These are phyloP conservation scores for Pholiota microspora DNA, from an alignment of 768 basidiomycete species.

Conservation along the genomic window DNA sequence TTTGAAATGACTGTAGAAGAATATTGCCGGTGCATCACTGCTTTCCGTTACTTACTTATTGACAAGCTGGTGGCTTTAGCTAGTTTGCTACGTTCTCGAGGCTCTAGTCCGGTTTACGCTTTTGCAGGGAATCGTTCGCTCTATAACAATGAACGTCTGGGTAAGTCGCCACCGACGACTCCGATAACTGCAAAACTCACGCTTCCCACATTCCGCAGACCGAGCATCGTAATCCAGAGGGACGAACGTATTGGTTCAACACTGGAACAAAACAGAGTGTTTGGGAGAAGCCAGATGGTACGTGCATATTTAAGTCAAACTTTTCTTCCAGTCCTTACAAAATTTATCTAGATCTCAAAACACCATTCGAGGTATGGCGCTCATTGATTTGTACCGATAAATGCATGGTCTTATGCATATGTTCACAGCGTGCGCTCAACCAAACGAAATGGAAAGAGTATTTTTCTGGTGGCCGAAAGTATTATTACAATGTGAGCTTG, in stretches of 20 bases:
- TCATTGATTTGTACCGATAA: background rate
- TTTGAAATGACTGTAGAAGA: constrained; percentile 15
- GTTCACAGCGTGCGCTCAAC: constrained; percentile 71
- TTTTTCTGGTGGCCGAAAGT: constrained; percentile 86
- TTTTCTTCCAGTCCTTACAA: background rate
- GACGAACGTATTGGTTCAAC: constrained; percentile 99
- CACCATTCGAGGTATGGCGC: constrained; percentile 78
- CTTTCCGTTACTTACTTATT: background rate
- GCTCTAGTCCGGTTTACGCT: background rate
- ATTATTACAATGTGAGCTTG: constrained; percentile 77
- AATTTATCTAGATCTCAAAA: constrained; percentile 67
- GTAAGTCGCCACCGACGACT: constrained; percentile 21
- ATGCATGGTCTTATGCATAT: background rate
- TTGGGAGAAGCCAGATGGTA: constrained; percentile 98
- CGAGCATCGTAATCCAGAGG: constrained; percentile 92
- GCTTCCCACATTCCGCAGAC: constrained; percentile 48
- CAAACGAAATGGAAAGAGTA: constrained; percentile 97
- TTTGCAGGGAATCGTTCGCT: background rate
- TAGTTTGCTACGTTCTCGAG: background rate
- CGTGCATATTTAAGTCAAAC: constrained; percentile 16
- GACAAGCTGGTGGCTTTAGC: background rate
- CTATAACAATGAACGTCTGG: constrained; percentile 30
- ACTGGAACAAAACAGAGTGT: constrained; percentile 85
- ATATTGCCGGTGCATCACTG: background rate
- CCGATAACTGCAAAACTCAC: background rate